These are phyloP conservation scores for Tympanopsis confertula DNA, from an alignment of 2,329 filamentous ascomycete species.

Conservation along the genomic window DNA sequence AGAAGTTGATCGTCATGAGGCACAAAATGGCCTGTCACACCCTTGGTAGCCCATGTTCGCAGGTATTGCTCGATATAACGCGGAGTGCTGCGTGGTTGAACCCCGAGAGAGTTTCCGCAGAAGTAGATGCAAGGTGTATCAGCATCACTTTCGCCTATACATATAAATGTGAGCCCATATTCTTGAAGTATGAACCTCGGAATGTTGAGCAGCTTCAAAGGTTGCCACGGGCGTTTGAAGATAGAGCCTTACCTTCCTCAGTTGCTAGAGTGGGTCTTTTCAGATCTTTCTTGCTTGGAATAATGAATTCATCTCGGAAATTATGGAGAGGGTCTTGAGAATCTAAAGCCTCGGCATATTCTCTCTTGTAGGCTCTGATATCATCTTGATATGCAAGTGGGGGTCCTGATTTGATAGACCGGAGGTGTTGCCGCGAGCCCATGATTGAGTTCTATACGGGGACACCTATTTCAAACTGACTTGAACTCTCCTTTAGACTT, in stretches of 20 bases:
- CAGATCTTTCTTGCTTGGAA: conserved; percentile 64
- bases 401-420: not conserved
- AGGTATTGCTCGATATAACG: conserved; percentile 62
- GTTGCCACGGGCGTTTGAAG: conserved; percentile 20
- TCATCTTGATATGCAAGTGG: not conserved
- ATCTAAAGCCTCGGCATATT: conserved; percentile 28
- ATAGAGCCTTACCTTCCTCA: not conserved
- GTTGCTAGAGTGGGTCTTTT: conserved; percentile 42
- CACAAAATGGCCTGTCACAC: conserved; percentile 76
- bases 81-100: conserved; percentile 62
- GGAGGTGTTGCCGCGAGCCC: not conserved
- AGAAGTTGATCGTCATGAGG: conserved; percentile 56
- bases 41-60: conserved; percentile 73
- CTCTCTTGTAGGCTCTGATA: not conserved
- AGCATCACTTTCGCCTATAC: conserved; percentile 10
- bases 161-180: conserved; percentile 15
- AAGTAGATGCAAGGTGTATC: conserved; percentile 59
- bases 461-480: not conserved
- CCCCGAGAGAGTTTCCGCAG: conserved; percentile 79
- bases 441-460: too few species aligned
- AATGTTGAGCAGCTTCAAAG: not conserved
- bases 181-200: conserved; percentile 6
- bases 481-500: not conserved
- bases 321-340: conserved; percentile 43
- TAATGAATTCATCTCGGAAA: conserved; percentile 61